Evolutionary conservation across 768 basidiomycete genomes (phyloP), one percentile per base, ranked within the genome.

Genomic region (Hericium rajendrae): DNA sequence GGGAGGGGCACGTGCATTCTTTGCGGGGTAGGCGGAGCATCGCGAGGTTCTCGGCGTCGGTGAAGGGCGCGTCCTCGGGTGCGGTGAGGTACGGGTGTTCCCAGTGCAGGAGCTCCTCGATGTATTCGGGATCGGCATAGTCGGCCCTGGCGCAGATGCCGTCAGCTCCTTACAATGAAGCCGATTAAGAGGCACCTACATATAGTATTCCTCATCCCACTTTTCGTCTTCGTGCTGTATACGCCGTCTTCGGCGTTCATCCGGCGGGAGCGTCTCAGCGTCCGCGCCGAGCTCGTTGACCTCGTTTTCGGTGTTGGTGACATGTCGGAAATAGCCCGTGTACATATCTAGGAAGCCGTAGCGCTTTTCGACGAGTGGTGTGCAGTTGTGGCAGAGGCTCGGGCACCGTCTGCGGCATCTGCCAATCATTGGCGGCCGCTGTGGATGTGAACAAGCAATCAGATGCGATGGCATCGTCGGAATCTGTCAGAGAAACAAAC

Each of bases 341-440:
- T 92, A 78, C 67, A 81, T 74, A 69, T 87, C 75, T 60, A 92
- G 69, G 69, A 94, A 92, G 4, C 91, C 91, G 61, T 94, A 94
- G 10, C 70, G 77, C 50, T 74, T 79, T 57, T 75, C 72, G 8
- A 69, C 51, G 11, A n/a, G 75, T 74, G 1, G 75, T 67, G 41
- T 76, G 72, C 26, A 82, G 57, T 8, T 65, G 64, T 12, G 74
- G 66, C 32, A 70, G 60, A 22, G 71, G 66, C 50, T 75, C 73
- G 24, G 84, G 76, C 15, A 85, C 63, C 20, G 76, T 68, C 69
- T 91, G 91, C 10, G 84, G 82, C 38, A 90, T 60, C 62, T 83
- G 83, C 91, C 91, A 93, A 65, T 88, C 86, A 61, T 88, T 85
- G 64, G 82, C 74, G 41, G 82, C 84, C 22, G 88, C 91, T 93